phyloP scores from a whole-genome alignment of 2,329 filamentous ascomycete species.

The Domatiomyces globalis region DNA sequence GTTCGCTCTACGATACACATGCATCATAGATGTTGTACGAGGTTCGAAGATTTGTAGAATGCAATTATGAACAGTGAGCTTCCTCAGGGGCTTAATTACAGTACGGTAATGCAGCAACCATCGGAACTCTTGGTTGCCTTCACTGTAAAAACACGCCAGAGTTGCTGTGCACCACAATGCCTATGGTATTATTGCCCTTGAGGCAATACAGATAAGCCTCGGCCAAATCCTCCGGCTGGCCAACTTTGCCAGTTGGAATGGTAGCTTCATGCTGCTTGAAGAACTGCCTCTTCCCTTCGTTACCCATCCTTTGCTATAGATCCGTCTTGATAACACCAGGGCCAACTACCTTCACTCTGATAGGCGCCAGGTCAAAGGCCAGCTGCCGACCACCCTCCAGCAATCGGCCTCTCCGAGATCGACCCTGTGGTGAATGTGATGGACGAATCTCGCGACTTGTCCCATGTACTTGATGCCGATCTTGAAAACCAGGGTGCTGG shows the following conservation, averaged over 20 bases:
- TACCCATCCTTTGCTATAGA: slow-evolving; percentile 23
- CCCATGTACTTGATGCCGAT: slow-evolving; percentile 21
- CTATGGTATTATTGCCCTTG: slow-evolving; percentile 34
- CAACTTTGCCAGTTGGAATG: slow-evolving; percentile 23
- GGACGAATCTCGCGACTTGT: slow-evolving; percentile 24
- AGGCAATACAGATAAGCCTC: slow-evolving; percentile 37
- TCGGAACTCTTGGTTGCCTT: neutral
- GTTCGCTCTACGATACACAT: too few relatives aligned
- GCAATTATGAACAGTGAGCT: too few relatives aligned
- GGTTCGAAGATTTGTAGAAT: too few relatives aligned
- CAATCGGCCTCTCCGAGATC: slow-evolving; percentile 37
- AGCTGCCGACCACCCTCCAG: slow-evolving; percentile 39
- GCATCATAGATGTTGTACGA: too few relatives aligned
- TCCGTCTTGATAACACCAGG: slow-evolving; percentile 42
- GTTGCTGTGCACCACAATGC: slow-evolving; percentile 31
- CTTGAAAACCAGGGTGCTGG: slow-evolving; percentile 18
- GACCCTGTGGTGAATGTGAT: slow-evolving; percentile 45
- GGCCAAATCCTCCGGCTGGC: slow-evolving; percentile 28
- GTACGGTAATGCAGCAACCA: too few relatives aligned
- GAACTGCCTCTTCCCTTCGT: slow-evolving; percentile 17
- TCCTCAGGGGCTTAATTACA: too few relatives aligned
- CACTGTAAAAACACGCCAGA: slow-evolving; percentile 23
- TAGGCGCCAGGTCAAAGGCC: slow-evolving; percentile 48
- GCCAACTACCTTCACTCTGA: slow-evolving; percentile 48
- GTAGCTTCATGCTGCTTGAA: slow-evolving; percentile 12